A percentile compares a stretch with the other conserved stretches of the same genome.
phyloP scores from a whole-genome alignment of 2,329 filamentous ascomycete species.

The Penicillium sp. region DNA sequence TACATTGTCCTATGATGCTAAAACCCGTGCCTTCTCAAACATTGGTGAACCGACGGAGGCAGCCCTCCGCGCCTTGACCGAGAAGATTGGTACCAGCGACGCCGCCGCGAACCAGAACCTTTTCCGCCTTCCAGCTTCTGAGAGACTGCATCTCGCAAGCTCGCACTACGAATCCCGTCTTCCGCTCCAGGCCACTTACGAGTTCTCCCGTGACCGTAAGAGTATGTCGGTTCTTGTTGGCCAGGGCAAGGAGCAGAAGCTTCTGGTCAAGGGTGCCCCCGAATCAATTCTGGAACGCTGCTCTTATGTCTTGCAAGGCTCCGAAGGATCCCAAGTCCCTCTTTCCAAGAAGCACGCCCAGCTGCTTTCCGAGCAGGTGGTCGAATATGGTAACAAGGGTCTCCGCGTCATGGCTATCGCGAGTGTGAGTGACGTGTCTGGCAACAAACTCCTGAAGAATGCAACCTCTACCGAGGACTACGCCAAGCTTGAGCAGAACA shows the following conservation, averaged over 20 bases:
- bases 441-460: constrained; percentile 66
- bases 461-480: constrained; percentile 87
- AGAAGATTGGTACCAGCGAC: constrained; percentile 88
- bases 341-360: constrained; percentile 69
- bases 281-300: constrained; percentile 94
- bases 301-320: constrained; percentile 74
- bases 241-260: constrained; percentile 67
- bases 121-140: constrained; percentile 48
- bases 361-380: constrained; percentile 74
- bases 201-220: constrained; percentile 97
- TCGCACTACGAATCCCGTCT: constrained; percentile 77
- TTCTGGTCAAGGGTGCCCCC: constrained; percentile 94
- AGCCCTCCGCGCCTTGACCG: constrained; percentile 82
- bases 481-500: constrained; percentile 81
- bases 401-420: constrained; percentile 94
- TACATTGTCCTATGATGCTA: constrained; percentile 75
- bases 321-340: constrained; percentile 73
- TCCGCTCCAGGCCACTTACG: constrained; percentile 79
- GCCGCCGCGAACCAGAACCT: constrained; percentile 57
- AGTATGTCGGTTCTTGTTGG: constrained; percentile 97
- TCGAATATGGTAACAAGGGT: constrained; percentile 87
- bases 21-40: constrained; percentile 71
- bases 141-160: constrained; percentile 79
- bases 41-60: constrained; percentile 96
- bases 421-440: constrained; percentile 72